phyloP scores from a whole-genome alignment of 176 grass and related monocot species.

The Carex littledalei region DNA sequence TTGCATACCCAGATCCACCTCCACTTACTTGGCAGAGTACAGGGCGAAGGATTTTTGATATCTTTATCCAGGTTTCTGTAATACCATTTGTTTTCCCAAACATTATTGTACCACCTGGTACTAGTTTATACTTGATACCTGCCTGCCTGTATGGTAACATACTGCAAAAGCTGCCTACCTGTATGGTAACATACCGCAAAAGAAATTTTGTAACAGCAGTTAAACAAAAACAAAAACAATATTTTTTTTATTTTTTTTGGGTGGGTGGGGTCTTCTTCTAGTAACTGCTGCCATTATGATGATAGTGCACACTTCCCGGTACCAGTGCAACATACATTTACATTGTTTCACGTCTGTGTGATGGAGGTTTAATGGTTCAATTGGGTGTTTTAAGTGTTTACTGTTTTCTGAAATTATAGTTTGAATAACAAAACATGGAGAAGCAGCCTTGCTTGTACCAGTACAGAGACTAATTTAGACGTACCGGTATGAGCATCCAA shows the following conservation, averaged over 20 bases:
- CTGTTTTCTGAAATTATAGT: background rate
- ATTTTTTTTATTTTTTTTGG: background rate
- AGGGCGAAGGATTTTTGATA: conserved; percentile 76
- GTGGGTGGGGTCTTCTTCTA: background rate
- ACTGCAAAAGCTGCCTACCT: background rate
- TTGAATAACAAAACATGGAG: background rate
- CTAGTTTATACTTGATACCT: background rate
- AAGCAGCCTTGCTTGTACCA: background rate
- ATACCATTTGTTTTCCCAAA: background rate
- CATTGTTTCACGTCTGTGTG: background rate
- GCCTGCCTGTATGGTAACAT: background rate
- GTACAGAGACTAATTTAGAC: background rate
- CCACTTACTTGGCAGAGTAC: conserved; percentile 24
- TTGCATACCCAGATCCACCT: conserved; percentile 29
- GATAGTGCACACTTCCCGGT: background rate
- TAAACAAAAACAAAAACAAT: background rate
- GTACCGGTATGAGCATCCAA: background rate
- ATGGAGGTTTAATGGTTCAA: background rate
- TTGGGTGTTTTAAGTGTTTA: background rate
- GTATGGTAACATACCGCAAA: background rate
- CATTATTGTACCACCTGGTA: background rate
- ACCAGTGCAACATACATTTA: background rate
- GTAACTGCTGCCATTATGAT: background rate
- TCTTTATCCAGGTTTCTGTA: conserved; percentile 66
- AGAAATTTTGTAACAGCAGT: background rate